These are phyloP conservation scores for Yarrowia osloensis DNA, from an alignment of 805 yeast genomes.

Conservation along the genomic window DNA sequence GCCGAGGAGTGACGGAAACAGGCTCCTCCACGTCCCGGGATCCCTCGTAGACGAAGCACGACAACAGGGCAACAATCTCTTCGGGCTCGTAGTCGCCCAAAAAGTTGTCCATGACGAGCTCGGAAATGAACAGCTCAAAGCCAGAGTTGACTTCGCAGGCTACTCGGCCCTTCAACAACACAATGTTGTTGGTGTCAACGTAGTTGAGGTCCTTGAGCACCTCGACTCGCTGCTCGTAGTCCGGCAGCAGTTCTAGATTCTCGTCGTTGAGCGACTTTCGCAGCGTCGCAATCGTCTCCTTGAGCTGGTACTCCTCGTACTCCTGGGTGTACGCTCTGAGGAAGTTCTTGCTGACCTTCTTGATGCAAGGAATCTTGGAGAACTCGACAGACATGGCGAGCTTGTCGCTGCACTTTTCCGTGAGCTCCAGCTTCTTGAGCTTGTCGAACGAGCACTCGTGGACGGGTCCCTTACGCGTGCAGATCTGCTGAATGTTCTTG, in stretches of 20 bases:
- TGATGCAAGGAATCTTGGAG: constrained; percentile 3
- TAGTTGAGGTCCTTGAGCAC: constrained; percentile 80
- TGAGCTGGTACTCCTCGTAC: constrained; percentile 50
- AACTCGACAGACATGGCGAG: constrained; percentile 1
- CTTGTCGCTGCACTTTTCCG: constrained; percentile 43
- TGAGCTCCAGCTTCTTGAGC: constrained; percentile 43
- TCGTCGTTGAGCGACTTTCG: constrained; percentile 76
- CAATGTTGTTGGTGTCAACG: constrained; percentile 74
- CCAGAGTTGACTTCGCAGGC: constrained; percentile 82
- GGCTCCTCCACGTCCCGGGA: constrained; percentile 64
- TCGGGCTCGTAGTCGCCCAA: constrained; percentile 91
- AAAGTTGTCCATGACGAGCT: constrained; percentile 85
- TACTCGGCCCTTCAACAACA: constrained; percentile 81
- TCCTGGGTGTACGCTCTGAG: constrained; percentile 49
- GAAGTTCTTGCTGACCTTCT: constrained; percentile 46
- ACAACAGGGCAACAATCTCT: constrained; percentile 91
- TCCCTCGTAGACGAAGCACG: constrained; percentile 93
- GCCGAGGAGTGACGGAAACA: constrained; percentile 73
- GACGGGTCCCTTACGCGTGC: constrained; percentile 5
- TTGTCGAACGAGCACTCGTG: constrained; percentile 2
- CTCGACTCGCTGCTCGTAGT: constrained; percentile 82
- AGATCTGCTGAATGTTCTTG: background rate
- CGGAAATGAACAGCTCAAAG: constrained; percentile 87
- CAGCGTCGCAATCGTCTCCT: constrained; percentile 55
- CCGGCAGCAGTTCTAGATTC: constrained; percentile 86